Evolutionary conservation across 163 green algal genomes (phyloP), one percentile per base, ranked within the genome.

Genomic region (Prototheca cutis): DNA sequence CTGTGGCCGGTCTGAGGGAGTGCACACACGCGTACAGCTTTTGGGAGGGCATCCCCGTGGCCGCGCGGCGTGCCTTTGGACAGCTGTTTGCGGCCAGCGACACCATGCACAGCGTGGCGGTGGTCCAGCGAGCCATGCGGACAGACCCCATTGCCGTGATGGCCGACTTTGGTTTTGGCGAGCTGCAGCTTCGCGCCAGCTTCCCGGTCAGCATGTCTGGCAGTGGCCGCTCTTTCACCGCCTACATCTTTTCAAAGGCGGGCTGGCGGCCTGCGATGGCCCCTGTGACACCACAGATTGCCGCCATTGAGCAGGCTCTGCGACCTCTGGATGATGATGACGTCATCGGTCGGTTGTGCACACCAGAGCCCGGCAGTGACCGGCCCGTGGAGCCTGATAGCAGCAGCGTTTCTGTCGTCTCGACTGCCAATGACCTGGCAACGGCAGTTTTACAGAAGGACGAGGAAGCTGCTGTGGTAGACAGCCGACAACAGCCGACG

Each of bases 1-100:
- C 82, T 53, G 49, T 77, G 34, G 28, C 34, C 4, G 75, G 61
- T 17, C 68, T 97, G 49, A 78, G 86, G 21, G 71, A 77, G 3
- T 77, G 73, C 56, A 95, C 86, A 13, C 90, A 97, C 68, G 87
- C 81, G 4, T 97, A 95, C 75, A 87, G 79, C 30, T 97, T 97
- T 62, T 97, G 90, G 90, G 90, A 97, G 73, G 90, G 90, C n/a
- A 78, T 97, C 8, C 89, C 89, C 0, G 6, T 56, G 2, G 53
- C 71, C 5, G 89, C 74, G 51, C 82, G 83, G 53, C 39, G 51
- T 6, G 89, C 83, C 10, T 93, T 97, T 70, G 90, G 87, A 4
- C 33, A 66, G 33, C 81, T 97, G 1, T 91, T 96, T 63, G 61
- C 61, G 4, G 33, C 54, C 7, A 82, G 74, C 4, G 56, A n/a